phyloP scores from a whole-genome alignment of 208 protist genomes.

The Trypanosoma brucei region DNA sequence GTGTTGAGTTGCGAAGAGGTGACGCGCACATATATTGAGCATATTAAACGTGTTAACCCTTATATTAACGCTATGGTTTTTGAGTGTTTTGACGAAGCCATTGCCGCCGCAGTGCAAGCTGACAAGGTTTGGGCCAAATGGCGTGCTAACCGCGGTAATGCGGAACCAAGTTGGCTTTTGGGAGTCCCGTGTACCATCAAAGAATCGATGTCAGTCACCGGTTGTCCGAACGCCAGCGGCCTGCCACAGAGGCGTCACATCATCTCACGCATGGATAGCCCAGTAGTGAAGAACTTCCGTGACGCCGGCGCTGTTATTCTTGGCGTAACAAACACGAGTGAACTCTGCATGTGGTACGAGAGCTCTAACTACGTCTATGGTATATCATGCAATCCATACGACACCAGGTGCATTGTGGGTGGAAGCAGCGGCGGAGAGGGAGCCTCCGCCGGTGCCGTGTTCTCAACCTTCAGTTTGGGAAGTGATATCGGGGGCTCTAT shows the following conservation, averaged over 20 bases:
- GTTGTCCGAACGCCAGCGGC: conserved; percentile 79
- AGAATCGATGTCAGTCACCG: conserved; percentile 73
- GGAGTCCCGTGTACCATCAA: conserved; percentile 87
- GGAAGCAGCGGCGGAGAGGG: conserved; percentile 87
- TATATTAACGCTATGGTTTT: conserved; percentile 79
- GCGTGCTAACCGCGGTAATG: conserved; percentile 34
- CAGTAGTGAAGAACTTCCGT: conserved; percentile 79
- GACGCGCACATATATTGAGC: conserved; percentile 66
- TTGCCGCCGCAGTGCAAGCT: conserved; percentile 40
- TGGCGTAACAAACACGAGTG: conserved; percentile 86
- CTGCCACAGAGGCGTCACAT: conserved; percentile 44
- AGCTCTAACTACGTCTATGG: conserved; percentile 88
- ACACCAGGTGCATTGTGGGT: conserved; percentile 76
- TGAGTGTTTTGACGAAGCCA: conserved; percentile 81
- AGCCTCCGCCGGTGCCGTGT: conserved; percentile 66
- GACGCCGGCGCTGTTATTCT: conserved; percentile 88
- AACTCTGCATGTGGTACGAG: conserved; percentile 89
- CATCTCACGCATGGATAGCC: conserved; percentile 56
- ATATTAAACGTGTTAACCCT: conserved; percentile 78
- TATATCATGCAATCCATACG: conserved; percentile 87
- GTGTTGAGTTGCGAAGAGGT: conserved; percentile 57
- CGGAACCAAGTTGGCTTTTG: conserved; percentile 71
- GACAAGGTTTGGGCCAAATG: conserved; percentile 60
- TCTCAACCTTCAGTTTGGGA: conserved; percentile 80
- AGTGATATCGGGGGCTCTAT: conserved; percentile 90